Base-by-base conservation (phyloP, 2,329 filamentous ascomycete genomes). In the Mycosphaerella arachidis region DNA sequence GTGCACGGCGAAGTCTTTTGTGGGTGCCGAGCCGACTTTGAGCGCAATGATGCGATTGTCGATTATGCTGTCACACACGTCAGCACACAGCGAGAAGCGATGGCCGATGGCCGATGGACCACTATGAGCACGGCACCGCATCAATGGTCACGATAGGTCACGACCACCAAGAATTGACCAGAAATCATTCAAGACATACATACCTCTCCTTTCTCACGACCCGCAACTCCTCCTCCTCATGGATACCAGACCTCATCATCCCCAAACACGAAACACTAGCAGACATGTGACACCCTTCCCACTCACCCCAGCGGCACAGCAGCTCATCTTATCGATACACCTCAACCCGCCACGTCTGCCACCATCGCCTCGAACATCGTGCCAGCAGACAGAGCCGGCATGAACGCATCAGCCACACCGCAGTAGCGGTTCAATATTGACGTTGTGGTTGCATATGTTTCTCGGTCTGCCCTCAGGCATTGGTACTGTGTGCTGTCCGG, bases 1-100 rank as follows among this genome's bases (percentile, higher is more conserved):
- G 55, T 66, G 65, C 27, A 66, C 57, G 27, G 62, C 55, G 48
- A 64, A 67, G 40, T 63, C 57, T 45, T 53, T 48, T 16, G 30
- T 50, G 10, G 59, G 50, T 4, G 33, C 6, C 16, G 35, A 7
- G 37, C 59, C 60, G 43, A 63, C 59, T 31, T 51, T 56, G 9
- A 64, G 43, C 16, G 52, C 57, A 1, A 66, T 54, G 33, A 64
- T 62, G 12, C 63, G 62, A 55, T 64, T 45, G 45, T 66, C 59
- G 29, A 66, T 62, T 48, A 61, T 59, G 35, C 63, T 66, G n/a
- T 6, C 40, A 43, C 10, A n/a, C 6, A 37, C 16, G 29, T 40
- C 60, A 43, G 62, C 58, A 16, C 10, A 40, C 50, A 31, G 31
- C 31, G 24, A 24, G 24, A 24, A 24, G 24, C 1, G 24, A 24